Conservation (phyloP, 495 filamentous ascomycete species). For the Lasiosphaeris hirsuta region DNA sequence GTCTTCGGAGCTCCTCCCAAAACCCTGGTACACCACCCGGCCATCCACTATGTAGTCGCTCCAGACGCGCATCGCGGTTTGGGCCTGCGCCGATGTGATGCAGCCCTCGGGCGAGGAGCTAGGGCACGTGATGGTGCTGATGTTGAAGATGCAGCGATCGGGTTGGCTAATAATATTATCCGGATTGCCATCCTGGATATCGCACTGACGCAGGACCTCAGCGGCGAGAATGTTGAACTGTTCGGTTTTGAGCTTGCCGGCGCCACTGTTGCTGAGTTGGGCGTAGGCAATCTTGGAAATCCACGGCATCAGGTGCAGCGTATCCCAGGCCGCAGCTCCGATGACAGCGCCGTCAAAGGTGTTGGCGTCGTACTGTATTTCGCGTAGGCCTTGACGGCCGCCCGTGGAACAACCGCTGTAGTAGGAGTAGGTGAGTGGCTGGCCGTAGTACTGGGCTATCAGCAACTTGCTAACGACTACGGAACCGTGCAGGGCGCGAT, state of each 20-base stretch:
- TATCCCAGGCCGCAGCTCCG: slow-evolving; percentile 38
- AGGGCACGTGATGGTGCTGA: slow-evolving; percentile 53
- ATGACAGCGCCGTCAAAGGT: slow-evolving; percentile 65
- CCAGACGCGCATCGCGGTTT: slow-evolving; percentile 53
- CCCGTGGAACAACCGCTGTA: slow-evolving; percentile 58
- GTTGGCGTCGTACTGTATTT: slow-evolving; percentile 50
- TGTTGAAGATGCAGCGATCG: slow-evolving; percentile 53
- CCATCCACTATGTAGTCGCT: slow-evolving; percentile 48
- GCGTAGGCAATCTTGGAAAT: slow-evolving; percentile 35
- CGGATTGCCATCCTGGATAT: slow-evolving; percentile 57
- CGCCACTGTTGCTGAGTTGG: slow-evolving; percentile 40
- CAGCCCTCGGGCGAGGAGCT: slow-evolving; percentile 39
- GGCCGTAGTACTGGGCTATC: slow-evolving; percentile 42
- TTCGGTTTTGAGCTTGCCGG: slow-evolving; percentile 49
- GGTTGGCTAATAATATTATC: slow-evolving; percentile 66
- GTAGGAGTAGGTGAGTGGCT: slow-evolving; percentile 45
- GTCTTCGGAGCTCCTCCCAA: slow-evolving; percentile 34
- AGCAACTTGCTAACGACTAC: slow-evolving; percentile 44
- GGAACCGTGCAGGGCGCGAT: slow-evolving; percentile 51
- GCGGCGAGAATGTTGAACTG: slow-evolving; percentile 52
- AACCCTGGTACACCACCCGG: slow-evolving; percentile 51
- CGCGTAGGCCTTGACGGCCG: slow-evolving; percentile 55
- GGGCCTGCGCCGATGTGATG: slow-evolving; percentile 54
- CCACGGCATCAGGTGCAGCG: slow-evolving; percentile 50
- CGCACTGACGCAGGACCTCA: slow-evolving; percentile 64